phyloP scores from a whole-genome alignment of 495 filamentous ascomycete species.

The Glutinoglossum americanum region DNA sequence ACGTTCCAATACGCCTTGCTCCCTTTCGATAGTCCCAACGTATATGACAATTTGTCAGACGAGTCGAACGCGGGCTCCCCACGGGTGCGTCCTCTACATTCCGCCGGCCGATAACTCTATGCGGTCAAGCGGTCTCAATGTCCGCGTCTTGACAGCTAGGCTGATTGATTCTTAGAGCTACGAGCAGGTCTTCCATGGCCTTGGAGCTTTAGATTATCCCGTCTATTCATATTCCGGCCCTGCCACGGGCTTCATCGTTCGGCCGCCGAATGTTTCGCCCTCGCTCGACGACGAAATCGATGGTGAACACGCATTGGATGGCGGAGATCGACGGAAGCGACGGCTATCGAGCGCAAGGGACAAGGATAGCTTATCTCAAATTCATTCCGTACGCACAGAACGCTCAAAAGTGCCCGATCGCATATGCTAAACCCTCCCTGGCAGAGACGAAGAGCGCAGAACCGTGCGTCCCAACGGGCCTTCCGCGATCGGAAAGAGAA shows the following conservation, averaged over 20 bases:
- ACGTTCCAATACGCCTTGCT: not conserved
- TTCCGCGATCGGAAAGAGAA: constrained; percentile 29
- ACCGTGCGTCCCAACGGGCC: constrained; percentile 11
- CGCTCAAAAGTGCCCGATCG: not conserved
- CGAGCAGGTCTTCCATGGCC: not conserved
- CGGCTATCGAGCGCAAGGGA: not conserved
- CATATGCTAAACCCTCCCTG: not conserved
- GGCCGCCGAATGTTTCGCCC: not conserved
- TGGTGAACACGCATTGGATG: not conserved
- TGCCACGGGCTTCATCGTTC: not conserved
- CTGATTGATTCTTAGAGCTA: not conserved
- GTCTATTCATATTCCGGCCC: not conserved
- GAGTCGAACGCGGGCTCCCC: not conserved
- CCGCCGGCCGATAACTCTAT: not conserved
- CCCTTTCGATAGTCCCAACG: not conserved
- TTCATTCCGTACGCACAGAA: not conserved
- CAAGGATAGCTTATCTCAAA: not conserved
- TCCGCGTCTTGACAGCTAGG: not conserved
- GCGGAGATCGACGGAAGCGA: not conserved
- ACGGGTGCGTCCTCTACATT: not conserved
- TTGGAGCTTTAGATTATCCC: not conserved
- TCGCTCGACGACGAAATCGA: not conserved
- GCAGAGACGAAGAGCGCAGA: not conserved
- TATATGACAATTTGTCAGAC: not conserved
- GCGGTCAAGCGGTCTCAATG: too few relatives aligned